Conservation (phyloP, 306 rosid species). For the Castanea mollissima region DNA sequence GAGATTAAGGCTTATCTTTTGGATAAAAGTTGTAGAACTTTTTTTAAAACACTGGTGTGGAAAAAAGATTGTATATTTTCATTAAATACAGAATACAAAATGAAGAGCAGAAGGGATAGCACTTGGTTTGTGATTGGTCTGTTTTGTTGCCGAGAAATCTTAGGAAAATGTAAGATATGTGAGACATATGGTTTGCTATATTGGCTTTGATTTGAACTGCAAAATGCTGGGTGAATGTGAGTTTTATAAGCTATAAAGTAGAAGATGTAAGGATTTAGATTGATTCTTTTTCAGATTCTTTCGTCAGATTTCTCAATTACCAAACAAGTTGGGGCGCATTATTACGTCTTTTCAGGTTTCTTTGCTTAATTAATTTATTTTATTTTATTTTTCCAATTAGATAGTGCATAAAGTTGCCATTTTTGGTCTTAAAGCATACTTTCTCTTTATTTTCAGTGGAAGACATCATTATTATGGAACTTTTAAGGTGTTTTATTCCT, state of each 20-base stretch:
- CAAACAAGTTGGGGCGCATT: constrained; percentile 6
- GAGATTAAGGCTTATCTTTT: neutral
- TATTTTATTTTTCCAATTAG: neutral
- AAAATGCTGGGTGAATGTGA: neutral
- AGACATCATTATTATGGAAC: constrained; percentile 34
- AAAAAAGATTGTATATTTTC: too few relatives aligned
- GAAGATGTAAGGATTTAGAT: constrained; percentile 11
- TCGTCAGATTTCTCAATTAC: constrained; percentile 2
- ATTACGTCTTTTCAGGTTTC: constrained; percentile 17
- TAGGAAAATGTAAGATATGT: constrained; percentile 14
- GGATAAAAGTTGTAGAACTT: too few relatives aligned
- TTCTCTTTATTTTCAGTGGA: constrained; percentile 38
- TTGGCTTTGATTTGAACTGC: neutral
- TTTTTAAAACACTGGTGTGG: too few relatives aligned
- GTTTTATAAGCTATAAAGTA: constrained; percentile 13
- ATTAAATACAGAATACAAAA: neutral
- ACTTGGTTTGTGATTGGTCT: neutral
- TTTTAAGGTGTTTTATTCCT: constrained; percentile 17
- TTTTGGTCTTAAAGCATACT: constrained; percentile 14
- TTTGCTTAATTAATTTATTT: constrained; percentile 5
- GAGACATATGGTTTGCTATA: neutral
- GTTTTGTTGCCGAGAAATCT: constrained; percentile 21
- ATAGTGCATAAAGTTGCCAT: constrained; percentile 14
- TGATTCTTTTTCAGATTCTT: constrained; percentile 5
- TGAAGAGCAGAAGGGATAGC: neutral